These are phyloP conservation scores for Leishmania braziliensis DNA, from an alignment of 208 protist genomes.

Conservation along the genomic window DNA sequence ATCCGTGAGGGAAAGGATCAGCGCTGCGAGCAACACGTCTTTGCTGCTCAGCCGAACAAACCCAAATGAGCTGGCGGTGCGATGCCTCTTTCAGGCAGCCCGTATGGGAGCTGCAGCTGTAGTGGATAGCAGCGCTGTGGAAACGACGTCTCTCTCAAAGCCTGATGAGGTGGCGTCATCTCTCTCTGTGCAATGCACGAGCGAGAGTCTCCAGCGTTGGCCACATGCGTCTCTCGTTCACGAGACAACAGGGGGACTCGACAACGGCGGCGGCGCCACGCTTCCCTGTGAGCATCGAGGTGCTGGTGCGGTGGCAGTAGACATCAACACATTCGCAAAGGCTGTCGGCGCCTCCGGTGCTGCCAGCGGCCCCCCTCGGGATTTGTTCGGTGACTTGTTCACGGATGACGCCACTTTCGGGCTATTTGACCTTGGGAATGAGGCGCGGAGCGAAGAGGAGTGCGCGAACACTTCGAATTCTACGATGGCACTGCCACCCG, in stretches of 20 bases:
- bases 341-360: background rate
- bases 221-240: background rate
- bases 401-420: background rate
- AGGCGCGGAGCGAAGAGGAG: background rate
- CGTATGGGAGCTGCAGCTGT: background rate
- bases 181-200: background rate
- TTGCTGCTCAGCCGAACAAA: constrained; percentile 2
- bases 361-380: background rate
- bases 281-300: background rate
- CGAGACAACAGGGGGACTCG: background rate
- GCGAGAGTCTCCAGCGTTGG: background rate
- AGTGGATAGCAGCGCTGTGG: background rate
- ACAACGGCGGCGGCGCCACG: background rate
- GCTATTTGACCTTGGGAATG: background rate
- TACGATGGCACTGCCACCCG: constrained; percentile 8
- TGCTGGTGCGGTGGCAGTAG: background rate
- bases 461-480: background rate
- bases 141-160: background rate
- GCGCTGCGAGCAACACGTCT: background rate
- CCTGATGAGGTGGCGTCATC: background rate
- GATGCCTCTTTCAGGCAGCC: constrained; percentile 15
- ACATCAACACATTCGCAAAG: background rate
- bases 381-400: background rate
- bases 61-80: constrained; percentile 29
- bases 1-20: background rate